These are phyloP conservation scores for Saururus chinensis DNA, from an alignment of 164 flowering plant genomes.

Conservation along the genomic window DNA sequence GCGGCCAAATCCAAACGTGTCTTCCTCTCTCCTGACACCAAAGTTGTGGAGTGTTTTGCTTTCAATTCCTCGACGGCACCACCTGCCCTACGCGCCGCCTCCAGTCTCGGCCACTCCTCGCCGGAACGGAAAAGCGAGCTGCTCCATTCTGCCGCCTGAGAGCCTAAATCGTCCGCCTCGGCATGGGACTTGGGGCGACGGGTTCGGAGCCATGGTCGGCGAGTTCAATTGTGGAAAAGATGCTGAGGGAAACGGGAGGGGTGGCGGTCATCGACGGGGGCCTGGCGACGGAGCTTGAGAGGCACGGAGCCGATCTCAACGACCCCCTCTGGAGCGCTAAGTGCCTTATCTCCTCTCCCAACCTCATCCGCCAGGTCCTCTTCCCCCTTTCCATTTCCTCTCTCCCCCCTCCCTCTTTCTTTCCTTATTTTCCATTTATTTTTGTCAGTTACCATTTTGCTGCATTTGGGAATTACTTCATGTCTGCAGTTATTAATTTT, in stretches of 20 bases:
- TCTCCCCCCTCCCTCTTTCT: neutral
- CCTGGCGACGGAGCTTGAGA: constrained; percentile 90
- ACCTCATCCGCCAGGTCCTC: constrained; percentile 53
- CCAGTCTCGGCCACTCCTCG: neutral
- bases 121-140: neutral
- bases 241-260: constrained; percentile 51
- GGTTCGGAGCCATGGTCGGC: too few relatives aligned
- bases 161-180: too few relatives aligned
- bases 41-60: too few relatives aligned
- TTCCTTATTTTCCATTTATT: neutral
- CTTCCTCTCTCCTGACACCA: too few relatives aligned
- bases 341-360: constrained; percentile 71
- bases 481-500: too few relatives aligned
- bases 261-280: constrained; percentile 86
- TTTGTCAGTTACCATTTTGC: too few relatives aligned
- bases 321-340: constrained; percentile 98
- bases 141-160: neutral
- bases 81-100: too few relatives aligned
- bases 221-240: constrained; percentile 26
- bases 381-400: neutral
- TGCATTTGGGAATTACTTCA: too few relatives aligned
- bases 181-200: neutral
- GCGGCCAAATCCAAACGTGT: too few relatives aligned
- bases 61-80: too few relatives aligned
- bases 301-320: constrained; percentile 79